Evolutionary conservation across 2,329 filamentous ascomycete genomes (phyloP).

Genomic region (Colletotrichum lentis): DNA sequence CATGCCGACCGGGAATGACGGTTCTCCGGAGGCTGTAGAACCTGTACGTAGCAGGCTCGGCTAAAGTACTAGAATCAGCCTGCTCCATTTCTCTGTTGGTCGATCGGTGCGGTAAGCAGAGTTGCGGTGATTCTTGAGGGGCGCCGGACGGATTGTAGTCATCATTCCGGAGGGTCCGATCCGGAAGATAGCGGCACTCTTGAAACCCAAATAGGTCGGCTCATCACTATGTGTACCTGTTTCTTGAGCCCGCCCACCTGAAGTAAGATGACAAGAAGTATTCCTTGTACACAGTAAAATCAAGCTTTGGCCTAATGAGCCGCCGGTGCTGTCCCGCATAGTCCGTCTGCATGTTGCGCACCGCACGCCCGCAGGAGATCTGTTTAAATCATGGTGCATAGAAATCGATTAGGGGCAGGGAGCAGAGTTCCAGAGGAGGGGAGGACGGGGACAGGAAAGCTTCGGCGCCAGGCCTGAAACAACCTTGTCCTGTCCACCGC

Average conservation of each 20-base stretch:
- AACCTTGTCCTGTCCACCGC: slow-evolving; percentile 32
- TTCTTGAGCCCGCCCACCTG: neutral
- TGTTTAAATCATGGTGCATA: neutral
- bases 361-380: too few species aligned
- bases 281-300: neutral
- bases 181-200: neutral
- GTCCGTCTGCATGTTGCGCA: neutral
- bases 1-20: neutral
- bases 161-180: slow-evolving; percentile 19
- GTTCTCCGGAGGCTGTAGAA: neutral
- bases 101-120: slow-evolving; percentile 15
- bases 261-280: neutral
- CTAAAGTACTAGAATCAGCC: neutral
- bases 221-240: neutral
- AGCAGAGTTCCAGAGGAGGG: neutral
- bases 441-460: slow-evolving; percentile 18
- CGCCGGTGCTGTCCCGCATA: neutral
- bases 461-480: slow-evolving; percentile 35
- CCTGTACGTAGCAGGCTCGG: neutral
- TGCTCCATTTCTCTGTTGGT: neutral
- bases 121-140: slow-evolving; percentile 17
- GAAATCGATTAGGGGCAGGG: neutral
- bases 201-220: neutral
- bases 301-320: neutral
- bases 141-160: neutral